phyloP scores from a whole-genome alignment of 345 rosid genomes.

The Salix exigua region DNA sequence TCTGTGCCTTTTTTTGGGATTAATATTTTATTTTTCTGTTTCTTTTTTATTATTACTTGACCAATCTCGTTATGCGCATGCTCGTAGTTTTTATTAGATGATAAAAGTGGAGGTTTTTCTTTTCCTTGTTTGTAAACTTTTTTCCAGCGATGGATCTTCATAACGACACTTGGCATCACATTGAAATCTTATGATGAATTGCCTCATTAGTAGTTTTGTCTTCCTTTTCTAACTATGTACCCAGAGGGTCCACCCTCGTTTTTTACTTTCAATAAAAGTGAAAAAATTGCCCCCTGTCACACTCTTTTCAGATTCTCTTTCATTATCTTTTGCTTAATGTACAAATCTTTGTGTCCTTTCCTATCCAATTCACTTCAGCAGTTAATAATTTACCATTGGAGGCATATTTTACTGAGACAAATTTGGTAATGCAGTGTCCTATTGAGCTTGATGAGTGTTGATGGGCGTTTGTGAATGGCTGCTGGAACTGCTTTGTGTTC shows the following conservation, averaged over 20 bases:
- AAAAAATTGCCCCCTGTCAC: not conserved
- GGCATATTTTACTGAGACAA: constrained; percentile 17
- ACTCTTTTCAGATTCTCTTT: not conserved
- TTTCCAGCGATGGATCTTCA: not conserved
- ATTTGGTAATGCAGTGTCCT: constrained; percentile 20
- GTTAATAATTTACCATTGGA: not conserved
- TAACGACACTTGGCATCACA: not conserved
- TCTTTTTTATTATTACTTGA: not conserved
- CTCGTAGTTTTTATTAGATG: not conserved
- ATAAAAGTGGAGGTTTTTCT: not conserved
- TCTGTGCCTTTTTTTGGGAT: not conserved
- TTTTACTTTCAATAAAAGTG: not conserved
- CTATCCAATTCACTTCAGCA: not conserved
- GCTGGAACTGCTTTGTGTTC: constrained; percentile 30
- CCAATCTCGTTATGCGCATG: not conserved
- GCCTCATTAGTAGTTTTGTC: not conserved
- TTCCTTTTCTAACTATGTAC: not conserved
- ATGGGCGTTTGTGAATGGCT: constrained; percentile 36
- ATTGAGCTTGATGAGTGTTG: constrained; percentile 19
- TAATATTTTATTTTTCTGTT: not conserved
- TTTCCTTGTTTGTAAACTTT: not conserved
- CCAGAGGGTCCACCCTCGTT: not conserved
- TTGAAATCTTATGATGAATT: not conserved
- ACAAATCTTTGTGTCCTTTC: not conserved
- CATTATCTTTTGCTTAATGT: not conserved